Percentiles rank a stretch among this genome's conserved stretches.
Evolutionary conservation across 768 basidiomycete species (phyloP).

Genomic region (Kwoniella dendrophila): DNA sequence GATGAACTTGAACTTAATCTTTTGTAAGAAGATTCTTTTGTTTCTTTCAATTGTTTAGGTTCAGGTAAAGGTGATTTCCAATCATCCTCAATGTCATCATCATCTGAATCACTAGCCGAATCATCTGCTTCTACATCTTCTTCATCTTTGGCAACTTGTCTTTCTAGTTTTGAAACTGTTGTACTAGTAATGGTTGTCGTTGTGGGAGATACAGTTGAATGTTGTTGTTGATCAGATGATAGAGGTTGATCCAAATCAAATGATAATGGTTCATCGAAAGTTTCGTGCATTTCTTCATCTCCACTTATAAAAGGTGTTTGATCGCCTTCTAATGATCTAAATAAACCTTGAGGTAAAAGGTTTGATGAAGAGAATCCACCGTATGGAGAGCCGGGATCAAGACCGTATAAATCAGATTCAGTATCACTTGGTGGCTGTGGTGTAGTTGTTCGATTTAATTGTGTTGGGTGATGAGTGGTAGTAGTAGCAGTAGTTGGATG

Average conservation of each 20-base stretch:
- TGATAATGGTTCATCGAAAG: constrained; percentile 21
- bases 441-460: constrained; percentile 4
- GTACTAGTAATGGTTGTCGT: background rate
- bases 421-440: constrained; percentile 36
- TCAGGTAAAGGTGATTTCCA: constrained; percentile 36
- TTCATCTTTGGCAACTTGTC: background rate
- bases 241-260: constrained; percentile 13
- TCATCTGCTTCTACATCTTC: background rate
- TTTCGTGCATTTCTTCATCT: constrained; percentile 13
- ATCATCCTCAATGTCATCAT: constrained; percentile 18
- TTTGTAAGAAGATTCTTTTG: constrained; percentile 11
- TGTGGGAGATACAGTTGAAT: background rate
- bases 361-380: constrained; percentile 56
- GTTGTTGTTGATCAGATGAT: background rate
- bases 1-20: constrained; percentile 12
- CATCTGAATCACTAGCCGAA: constrained; percentile 26
- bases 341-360: constrained; percentile 55
- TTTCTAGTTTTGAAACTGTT: constrained; percentile 4
- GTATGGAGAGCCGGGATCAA: constrained; percentile 55
- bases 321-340: constrained; percentile 54
- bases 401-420: constrained; percentile 45
- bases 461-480: background rate
- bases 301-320: constrained; percentile 40
- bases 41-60: constrained; percentile 2
- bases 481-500: background rate